Evolutionary conservation across 306 rosid species (phyloP), one percentile per base, ranked within the genome.

Genomic region (Hylodesmum podocarpum): DNA sequence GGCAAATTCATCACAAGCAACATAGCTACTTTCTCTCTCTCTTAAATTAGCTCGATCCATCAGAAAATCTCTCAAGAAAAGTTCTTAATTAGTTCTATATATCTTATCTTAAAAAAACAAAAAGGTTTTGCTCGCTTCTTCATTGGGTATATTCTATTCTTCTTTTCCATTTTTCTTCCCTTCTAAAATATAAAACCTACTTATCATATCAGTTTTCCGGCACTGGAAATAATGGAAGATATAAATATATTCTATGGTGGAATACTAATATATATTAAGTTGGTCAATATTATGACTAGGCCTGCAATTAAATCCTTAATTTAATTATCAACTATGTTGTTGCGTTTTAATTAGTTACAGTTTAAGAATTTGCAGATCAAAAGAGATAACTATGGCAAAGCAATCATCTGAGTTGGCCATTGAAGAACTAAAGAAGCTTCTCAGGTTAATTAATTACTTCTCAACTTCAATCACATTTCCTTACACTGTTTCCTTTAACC

Each of bases 351-450:
- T 62, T 62, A n/a, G 39, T 33, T 28, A 41, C 76, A 27, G 8
- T 73, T 66, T 82, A 54, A 44, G 40, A 49, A 75, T 58, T 33
- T 80, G 75, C 86, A 84, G 76, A 80, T 64, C 70, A 64, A 14
- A 67, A 74, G 21, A 28, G 41, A 61, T 27, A 41, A 50, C 64
- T 2, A 86, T 89, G 93, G 81, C 86, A 28, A 75, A 43, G 53
- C 78, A 63, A n/a, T 78, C 88, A 57, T 47, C 80, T 40, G 77
- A 83, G 57, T 6, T 76, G 47, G 89, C 89, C 18, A 81, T 84
- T 40, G 84, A 80, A 78, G 83, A 83, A 19, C 79, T 86, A 49
- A 81, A 75, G 82, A 66, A 80, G 27, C 79, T 89, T 55, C 82
- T 84, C 82, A 84, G 87, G 93, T 88, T 68, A 65, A 5, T 5